Conservation (phyloP, 2,329 filamentous ascomycete species). For the Fusarium pseudonygamai region DNA sequence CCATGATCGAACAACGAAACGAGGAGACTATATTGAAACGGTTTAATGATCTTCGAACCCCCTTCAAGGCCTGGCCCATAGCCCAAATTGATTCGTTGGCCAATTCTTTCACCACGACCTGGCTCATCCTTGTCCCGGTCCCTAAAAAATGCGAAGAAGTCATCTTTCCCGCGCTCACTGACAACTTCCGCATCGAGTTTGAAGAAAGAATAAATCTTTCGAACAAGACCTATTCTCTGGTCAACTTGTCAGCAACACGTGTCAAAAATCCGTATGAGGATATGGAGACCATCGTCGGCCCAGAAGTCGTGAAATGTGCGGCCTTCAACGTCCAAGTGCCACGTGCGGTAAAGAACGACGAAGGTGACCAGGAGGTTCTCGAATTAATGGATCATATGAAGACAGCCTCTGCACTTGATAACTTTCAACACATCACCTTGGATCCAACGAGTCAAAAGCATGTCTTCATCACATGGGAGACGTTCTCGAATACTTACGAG, state of each 20-base stretch:
- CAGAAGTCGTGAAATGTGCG: constrained; percentile 36
- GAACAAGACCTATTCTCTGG: constrained; percentile 39
- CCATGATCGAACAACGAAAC: constrained; percentile 48
- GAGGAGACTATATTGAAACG: constrained; percentile 39
- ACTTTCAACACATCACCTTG: constrained; percentile 28
- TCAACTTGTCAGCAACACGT: constrained; percentile 38
- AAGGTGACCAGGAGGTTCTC: constrained; percentile 41
- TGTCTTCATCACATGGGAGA: constrained; percentile 44
- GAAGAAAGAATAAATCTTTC: constrained; percentile 28
- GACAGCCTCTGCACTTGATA: constrained; percentile 57
- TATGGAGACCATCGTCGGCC: background rate
- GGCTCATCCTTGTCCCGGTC: constrained; percentile 45
- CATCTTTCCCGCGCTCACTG: constrained; percentile 42
- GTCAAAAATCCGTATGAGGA: constrained; percentile 48
- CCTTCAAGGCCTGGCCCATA: constrained; percentile 45
- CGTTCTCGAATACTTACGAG: constrained; percentile 43
- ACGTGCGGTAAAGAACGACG: constrained; percentile 41
- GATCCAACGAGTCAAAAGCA: constrained; percentile 26
- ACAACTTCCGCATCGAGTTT: constrained; percentile 45
- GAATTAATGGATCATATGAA: constrained; percentile 73
- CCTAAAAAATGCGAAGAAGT: constrained; percentile 32
- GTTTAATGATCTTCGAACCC: constrained; percentile 38
- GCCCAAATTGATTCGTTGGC: constrained; percentile 43
- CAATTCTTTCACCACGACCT: constrained; percentile 45
- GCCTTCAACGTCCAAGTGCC: constrained; percentile 49